phyloP scores from a whole-genome alignment of 345 rosid genomes.

The Eucalyptus regnans region DNA sequence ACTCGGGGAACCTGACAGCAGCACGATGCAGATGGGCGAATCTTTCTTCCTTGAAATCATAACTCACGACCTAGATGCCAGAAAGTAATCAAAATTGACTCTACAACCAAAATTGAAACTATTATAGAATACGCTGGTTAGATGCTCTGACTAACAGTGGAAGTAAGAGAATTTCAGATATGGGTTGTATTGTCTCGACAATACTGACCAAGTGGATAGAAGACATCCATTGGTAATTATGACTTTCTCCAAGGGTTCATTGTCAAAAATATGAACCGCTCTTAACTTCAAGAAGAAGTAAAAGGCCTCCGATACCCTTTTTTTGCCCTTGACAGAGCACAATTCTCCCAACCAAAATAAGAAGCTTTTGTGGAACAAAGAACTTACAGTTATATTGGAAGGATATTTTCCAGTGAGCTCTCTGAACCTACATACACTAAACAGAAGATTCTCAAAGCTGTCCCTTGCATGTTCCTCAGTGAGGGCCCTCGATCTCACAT shows the following conservation, averaged over 20 bases:
- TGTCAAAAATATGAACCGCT: background rate
- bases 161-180: background rate
- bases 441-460: conserved; percentile 95
- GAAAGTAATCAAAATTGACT: background rate
- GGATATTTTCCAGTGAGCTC: conserved; percentile 94
- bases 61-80: conserved; percentile 66
- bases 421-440: conserved; percentile 82
- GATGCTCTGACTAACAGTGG: background rate
- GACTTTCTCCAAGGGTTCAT: background rate
- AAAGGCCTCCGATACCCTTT: background rate
- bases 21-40: conserved; percentile 72
- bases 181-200: background rate
- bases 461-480: conserved; percentile 98
- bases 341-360: background rate
- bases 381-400: conserved; percentile 74
- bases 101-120: background rate
- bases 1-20: conserved; percentile 74
- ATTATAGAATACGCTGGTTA: background rate
- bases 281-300: background rate
- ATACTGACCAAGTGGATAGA: background rate
- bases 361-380: too few relatives aligned
- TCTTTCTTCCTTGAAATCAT: conserved; percentile 84
- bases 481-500: conserved; percentile 64
- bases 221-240: background rate
- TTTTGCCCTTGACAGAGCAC: background rate